A percentile compares a stretch with the other conserved stretches of the same genome.
These are phyloP conservation scores for Auriscalpium microsporum DNA, from an alignment of 768 basidiomycete genomes.

Conservation along the genomic window DNA sequence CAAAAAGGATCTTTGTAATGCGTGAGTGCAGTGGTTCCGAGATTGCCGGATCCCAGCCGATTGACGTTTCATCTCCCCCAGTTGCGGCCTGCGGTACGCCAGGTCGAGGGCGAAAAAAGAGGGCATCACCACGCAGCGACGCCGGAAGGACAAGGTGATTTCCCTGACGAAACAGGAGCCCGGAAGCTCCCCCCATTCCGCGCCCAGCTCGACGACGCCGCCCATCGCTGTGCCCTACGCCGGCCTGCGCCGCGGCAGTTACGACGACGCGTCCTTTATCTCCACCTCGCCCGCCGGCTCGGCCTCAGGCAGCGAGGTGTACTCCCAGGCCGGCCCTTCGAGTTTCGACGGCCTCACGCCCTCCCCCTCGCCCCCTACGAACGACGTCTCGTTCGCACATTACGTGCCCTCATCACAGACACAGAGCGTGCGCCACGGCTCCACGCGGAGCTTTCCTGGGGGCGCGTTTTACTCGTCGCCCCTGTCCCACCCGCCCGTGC, in stretches of 20 bases:
- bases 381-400: conserved; percentile 47
- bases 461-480: conserved; percentile 39
- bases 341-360: conserved; percentile 38
- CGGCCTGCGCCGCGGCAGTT: conserved; percentile 36
- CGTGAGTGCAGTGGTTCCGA: conserved; percentile 43
- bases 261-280: conserved; percentile 37
- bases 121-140: conserved; percentile 51
- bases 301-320: conserved; percentile 50
- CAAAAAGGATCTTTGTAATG: conserved; percentile 88
- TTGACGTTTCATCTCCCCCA: conserved; percentile 24
- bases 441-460: conserved; percentile 15
- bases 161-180: conserved; percentile 19
- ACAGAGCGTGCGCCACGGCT: conserved; percentile 25
- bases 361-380: conserved; percentile 59
- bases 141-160: conserved; percentile 54
- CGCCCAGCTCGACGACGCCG: conserved; percentile 15
- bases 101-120: conserved; percentile 86
- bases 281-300: conserved; percentile 44
- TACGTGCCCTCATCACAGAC: conserved; percentile 28
- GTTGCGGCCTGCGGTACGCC: conserved; percentile 80
- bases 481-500: conserved; percentile 34
- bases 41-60: conserved; percentile 7
- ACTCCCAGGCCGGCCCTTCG: conserved; percentile 28
- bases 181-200: conserved; percentile 16
- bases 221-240: conserved; percentile 39